Percentiles rank a stretch among this genome's conserved stretches.
These are phyloP conservation scores for Myriosclerotinia curreyana DNA, from an alignment of 2,329 filamentous ascomycete species.

Conservation along the genomic window DNA sequence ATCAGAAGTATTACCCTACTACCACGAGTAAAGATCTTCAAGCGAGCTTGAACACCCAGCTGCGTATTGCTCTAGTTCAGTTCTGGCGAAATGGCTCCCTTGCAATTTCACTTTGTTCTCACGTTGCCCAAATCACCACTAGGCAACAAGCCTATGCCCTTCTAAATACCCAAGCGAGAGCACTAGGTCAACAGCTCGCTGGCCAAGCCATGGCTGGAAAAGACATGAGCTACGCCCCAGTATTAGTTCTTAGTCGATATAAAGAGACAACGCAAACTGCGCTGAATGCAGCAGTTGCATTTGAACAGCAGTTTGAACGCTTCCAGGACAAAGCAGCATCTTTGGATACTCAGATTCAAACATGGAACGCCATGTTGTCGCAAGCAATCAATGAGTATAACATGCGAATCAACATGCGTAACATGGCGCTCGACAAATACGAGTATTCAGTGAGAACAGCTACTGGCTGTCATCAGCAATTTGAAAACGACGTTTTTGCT, in stretches of 20 bases:
- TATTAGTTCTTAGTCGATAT: slow-evolving; percentile 1
- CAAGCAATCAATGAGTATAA: slow-evolving; percentile 15
- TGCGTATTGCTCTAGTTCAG: slow-evolving; percentile 1
- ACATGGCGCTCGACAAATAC: slow-evolving; percentile 5
- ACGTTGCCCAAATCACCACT: not conserved
- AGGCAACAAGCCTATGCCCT: slow-evolving; percentile 8
- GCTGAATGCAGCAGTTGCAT: not conserved
- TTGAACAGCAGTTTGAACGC: slow-evolving; percentile 9
- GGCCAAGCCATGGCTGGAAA: slow-evolving; percentile 12
- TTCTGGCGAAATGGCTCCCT: slow-evolving; percentile 13
- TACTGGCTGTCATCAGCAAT: slow-evolving; percentile 9
- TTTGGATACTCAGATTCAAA: slow-evolving; percentile 5
- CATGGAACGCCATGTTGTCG: slow-evolving; percentile 11
- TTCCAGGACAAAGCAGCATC: slow-evolving; percentile 12
- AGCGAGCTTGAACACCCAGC: slow-evolving; percentile 8
- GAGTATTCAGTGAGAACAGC: slow-evolving; percentile 6
- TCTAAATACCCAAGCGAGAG: slow-evolving; percentile 4
- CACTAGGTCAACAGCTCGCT: slow-evolving; percentile 7
- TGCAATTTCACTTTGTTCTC: slow-evolving; percentile 7
- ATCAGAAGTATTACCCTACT: slow-evolving; percentile 8
- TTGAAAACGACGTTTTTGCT: slow-evolving; percentile 8
- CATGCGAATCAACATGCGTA: slow-evolving; percentile 7
- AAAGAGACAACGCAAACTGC: slow-evolving; percentile 5
- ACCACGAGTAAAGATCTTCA: slow-evolving; percentile 11
- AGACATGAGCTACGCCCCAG: slow-evolving; percentile 12